Conservation (phyloP, 768 basidiomycete species). For the Serendipita sp. region DNA sequence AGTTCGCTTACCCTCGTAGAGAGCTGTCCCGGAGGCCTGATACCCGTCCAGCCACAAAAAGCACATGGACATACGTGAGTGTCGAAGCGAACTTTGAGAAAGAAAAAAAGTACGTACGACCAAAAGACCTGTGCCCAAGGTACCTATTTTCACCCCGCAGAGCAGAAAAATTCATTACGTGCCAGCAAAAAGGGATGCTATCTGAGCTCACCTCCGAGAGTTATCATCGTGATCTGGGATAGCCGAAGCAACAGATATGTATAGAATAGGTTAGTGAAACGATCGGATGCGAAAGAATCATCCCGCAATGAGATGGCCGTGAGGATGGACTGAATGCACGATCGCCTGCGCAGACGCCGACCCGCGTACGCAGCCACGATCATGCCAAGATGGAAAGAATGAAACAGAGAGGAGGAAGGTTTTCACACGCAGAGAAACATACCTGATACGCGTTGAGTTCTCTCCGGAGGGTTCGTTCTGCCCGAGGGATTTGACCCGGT, state of each 20-base stretch:
- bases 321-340: not conserved
- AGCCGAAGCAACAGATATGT: too few species aligned
- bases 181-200: too few species aligned
- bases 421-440: not conserved
- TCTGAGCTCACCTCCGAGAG: conserved; percentile 2
- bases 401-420: too few species aligned
- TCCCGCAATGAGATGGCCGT: not conserved
- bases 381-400: too few species aligned
- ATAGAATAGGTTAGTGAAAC: not conserved
- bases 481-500: not conserved
- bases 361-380: not conserved
- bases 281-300: not conserved
- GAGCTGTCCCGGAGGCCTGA: not conserved
- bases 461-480: not conserved
- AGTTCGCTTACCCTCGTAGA: not conserved
- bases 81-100: too few species aligned
- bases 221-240: conserved; percentile 4
- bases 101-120: not conserved
- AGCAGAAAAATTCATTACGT: too few species aligned
- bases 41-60: not conserved
- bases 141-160: not conserved
- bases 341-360: not conserved
- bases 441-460: conserved; percentile 1
- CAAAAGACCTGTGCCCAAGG: not conserved
- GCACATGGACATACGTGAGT: too few species aligned